Conservation (phyloP, 495 filamentous ascomycete species). For the Choiromyces venosus region DNA sequence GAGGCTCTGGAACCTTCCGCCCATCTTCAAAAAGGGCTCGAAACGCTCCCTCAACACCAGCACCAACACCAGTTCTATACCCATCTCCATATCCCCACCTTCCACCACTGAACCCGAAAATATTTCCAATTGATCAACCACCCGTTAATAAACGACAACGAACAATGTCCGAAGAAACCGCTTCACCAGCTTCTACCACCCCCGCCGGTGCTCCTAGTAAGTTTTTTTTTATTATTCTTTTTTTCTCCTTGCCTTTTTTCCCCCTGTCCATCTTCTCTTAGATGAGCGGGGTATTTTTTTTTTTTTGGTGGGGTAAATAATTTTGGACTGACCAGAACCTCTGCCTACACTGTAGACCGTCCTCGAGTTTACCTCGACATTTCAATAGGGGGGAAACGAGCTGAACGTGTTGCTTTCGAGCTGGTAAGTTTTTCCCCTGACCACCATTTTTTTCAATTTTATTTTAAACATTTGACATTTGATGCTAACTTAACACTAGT, state of each 20-base stretch:
- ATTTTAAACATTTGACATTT: slow-evolving; percentile 10
- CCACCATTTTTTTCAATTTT: slow-evolving; percentile 9
- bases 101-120: neutral
- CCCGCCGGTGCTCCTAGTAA: slow-evolving; percentile 16
- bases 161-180: slow-evolving; percentile 27
- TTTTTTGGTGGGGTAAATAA: slow-evolving; percentile 26
- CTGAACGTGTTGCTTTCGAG: slow-evolving; percentile 75
- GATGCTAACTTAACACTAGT: slow-evolving; percentile 47
- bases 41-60: slow-evolving; percentile 16
- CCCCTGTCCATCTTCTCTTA: slow-evolving; percentile 9
- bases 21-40: slow-evolving; percentile 26
- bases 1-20: slow-evolving; percentile 36
- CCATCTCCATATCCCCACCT: slow-evolving; percentile 15
- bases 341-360: slow-evolving; percentile 33
- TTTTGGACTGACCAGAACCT: slow-evolving; percentile 17
- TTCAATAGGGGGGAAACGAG: slow-evolving; percentile 62
- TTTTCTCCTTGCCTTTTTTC: slow-evolving; percentile 10
- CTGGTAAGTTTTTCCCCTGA: slow-evolving; percentile 53
- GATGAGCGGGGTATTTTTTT: slow-evolving; percentile 19
- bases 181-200: slow-evolving; percentile 8
- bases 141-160: slow-evolving; percentile 2
- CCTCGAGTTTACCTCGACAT: slow-evolving; percentile 82
- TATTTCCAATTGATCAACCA: slow-evolving; percentile 3
- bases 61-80: neutral
- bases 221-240: slow-evolving; percentile 11